These are phyloP conservation scores for Rhododendron molle DNA, from an alignment of 148 eudicot species.

Conservation along the genomic window DNA sequence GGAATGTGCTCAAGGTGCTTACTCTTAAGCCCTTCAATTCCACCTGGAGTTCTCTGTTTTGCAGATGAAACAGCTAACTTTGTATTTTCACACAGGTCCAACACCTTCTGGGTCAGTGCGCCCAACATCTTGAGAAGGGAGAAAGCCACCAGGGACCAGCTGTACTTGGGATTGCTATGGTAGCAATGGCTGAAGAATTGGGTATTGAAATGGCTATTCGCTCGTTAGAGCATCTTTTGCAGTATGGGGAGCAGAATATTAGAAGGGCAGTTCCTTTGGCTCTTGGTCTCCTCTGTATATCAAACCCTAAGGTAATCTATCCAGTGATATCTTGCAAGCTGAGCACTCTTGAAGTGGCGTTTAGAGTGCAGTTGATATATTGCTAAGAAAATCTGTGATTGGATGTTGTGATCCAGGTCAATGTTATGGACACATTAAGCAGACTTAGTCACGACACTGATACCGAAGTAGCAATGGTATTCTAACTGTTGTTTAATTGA, in stretches of 20 bases:
- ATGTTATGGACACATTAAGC: constrained; percentile 95
- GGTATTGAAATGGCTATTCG: constrained; percentile 95
- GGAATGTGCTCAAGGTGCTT: constrained; percentile 87
- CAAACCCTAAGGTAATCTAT: constrained; percentile 71
- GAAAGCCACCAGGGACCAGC: constrained; percentile 95
- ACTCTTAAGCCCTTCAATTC: constrained; percentile 3
- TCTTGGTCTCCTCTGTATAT: constrained; percentile 83
- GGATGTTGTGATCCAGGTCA: constrained; percentile 49
- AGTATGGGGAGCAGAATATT: constrained; percentile 94
- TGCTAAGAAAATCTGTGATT: constrained; percentile 7
- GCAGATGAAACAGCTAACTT: neutral
- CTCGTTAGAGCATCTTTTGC: constrained; percentile 85
- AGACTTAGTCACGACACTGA: constrained; percentile 94
- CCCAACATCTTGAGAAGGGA: constrained; percentile 85
- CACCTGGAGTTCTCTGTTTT: neutral
- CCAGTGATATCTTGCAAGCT: neutral
- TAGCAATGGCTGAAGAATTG: constrained; percentile 95
- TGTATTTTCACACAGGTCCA: constrained; percentile 55
- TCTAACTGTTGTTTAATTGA: neutral
- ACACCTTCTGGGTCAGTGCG: constrained; percentile 88
- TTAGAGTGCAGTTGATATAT: neutral
- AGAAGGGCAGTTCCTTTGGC: constrained; percentile 94
- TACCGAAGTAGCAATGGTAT: constrained; percentile 88
- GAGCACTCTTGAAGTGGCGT: neutral
- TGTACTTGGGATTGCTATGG: constrained; percentile 93